Conservation (phyloP, 1,139 yeast species). For the Zygotorulaspora mrakii region DNA sequence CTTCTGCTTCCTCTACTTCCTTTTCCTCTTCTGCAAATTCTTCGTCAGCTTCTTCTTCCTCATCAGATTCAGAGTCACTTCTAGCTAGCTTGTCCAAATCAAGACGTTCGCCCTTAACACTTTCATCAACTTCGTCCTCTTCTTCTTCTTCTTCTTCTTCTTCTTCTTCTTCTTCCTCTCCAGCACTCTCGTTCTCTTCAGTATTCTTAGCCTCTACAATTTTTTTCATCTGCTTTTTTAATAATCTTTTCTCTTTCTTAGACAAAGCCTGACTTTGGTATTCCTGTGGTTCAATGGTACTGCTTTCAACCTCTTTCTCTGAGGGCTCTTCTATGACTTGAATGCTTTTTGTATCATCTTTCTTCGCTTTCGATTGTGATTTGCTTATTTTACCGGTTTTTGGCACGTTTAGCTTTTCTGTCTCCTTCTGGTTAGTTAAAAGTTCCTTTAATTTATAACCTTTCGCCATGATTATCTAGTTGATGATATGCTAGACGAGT, state of each 20-base stretch:
- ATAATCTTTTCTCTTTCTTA: conserved; percentile 60
- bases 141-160: conserved; percentile 27
- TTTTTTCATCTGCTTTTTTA: conserved; percentile 48
- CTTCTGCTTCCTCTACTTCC: conserved; percentile 42
- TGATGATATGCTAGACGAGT: too few species aligned
- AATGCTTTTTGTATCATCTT: conserved; percentile 38
- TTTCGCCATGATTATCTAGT: conserved; percentile 35
- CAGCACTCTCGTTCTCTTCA: conserved; percentile 26
- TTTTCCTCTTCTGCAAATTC: conserved; percentile 40
- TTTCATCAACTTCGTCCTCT: conserved; percentile 30
- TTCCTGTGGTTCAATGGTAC: conserved; percentile 35
- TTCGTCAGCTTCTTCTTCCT: conserved; percentile 46
- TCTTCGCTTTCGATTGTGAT: conserved; percentile 30
- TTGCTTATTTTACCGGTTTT: conserved; percentile 26
- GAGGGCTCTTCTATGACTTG: conserved; percentile 28
- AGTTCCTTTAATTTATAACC: conserved; percentile 38
- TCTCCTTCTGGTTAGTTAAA: conserved; percentile 31
- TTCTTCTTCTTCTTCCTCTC: conserved; percentile 35
- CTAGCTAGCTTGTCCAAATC: conserved; percentile 58
- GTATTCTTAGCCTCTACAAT: conserved; percentile 29
- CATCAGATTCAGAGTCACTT: conserved; percentile 44
- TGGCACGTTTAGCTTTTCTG: conserved; percentile 24
- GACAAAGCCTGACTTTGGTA: conserved; percentile 49
- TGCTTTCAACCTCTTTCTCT: conserved; percentile 18
- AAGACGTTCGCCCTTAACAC: conserved; percentile 24